Base-by-base conservation (phyloP, 176 grass and related monocot genomes). In the Musa schizocarpa region DNA sequence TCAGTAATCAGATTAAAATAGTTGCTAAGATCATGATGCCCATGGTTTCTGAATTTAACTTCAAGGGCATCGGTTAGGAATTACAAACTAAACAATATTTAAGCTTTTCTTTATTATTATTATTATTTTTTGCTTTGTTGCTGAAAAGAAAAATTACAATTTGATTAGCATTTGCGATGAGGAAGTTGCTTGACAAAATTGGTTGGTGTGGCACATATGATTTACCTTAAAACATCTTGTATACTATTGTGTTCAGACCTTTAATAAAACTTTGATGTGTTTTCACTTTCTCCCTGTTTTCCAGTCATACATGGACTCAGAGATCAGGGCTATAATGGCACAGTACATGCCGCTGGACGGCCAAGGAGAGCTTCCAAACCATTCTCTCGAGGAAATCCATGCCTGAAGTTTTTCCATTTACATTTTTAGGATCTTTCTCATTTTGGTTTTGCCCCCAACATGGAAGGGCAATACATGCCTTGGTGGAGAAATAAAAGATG, bases 291-390 rank as follows among this genome's bases (percentile, higher is more conserved):
- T 48, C 51, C 68, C 17, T 17, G 9, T 70, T 70, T 70, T 21
- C 13, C 68, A 75, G 73, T 75, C 73, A 11, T 75, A 75, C 25
- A 75, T 75, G 73, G 73, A 75, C 73, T 75, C 73, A 13, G 73
- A 75, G 54, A 75, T 75, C 53, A 75, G 73, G 26, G 73, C 73
- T 34, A 75, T 75, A 27, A 75, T 75, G 73, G 73, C 73, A 75
- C 73, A 75, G 14, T 75, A 75, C 73, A 75, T 75, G 73, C 73
- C 73, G 3, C 14, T 75, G 25, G 73, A 75, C 27, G 59, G 54
- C 11, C 73, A 75, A 59, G 73, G 25, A 3, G 73, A 61, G 73
- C 53, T 75, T 48, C 73, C 73, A 48, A 75, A 22, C 3, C 54
- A 70, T 51, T 51, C 43, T 50, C 43, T 51, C 2, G 68, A 70